These are phyloP conservation scores for Clonostachys sp. DNA, from an alignment of 2,329 filamentous ascomycete genomes.

Conservation along the genomic window DNA sequence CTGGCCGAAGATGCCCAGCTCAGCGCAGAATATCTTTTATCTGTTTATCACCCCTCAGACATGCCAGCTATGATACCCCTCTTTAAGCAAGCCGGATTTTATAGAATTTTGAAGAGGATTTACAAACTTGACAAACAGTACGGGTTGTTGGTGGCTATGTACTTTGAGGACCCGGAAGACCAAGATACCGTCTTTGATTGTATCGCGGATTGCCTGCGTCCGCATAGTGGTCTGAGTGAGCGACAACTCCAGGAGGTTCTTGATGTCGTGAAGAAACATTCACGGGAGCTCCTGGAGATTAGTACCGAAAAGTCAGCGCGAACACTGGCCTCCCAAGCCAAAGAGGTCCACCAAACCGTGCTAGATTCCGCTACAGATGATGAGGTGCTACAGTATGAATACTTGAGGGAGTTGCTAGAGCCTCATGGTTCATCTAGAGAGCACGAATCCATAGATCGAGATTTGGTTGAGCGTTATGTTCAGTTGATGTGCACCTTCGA, in stretches of 20 bases:
- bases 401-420: slow-evolving; percentile 73
- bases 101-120: slow-evolving; percentile 84
- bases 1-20: slow-evolving; percentile 91
- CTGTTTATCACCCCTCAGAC: slow-evolving; percentile 87
- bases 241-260: slow-evolving; percentile 73
- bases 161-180: slow-evolving; percentile 80
- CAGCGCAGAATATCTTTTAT: slow-evolving; percentile 93
- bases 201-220: slow-evolving; percentile 68
- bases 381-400: slow-evolving; percentile 66
- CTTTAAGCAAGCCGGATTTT: slow-evolving; percentile 78
- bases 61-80: slow-evolving; percentile 70
- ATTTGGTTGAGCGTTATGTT: slow-evolving; percentile 79
- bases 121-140: slow-evolving; percentile 79
- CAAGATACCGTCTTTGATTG: slow-evolving; percentile 73
- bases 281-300: slow-evolving; percentile 61
- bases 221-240: slow-evolving; percentile 56
- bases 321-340: slow-evolving; percentile 56
- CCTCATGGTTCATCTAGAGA: slow-evolving; percentile 27
- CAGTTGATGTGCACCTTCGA: slow-evolving; percentile 88
- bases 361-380: slow-evolving; percentile 57
- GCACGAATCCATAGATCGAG: slow-evolving; percentile 30
- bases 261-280: slow-evolving; percentile 58
- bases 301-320: slow-evolving; percentile 61
- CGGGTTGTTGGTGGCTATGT: slow-evolving; percentile 70
- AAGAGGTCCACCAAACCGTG: slow-evolving; percentile 62